Evolutionary conservation across 805 yeast species (phyloP).

Genomic region (Myxozyma kluyveri): DNA sequence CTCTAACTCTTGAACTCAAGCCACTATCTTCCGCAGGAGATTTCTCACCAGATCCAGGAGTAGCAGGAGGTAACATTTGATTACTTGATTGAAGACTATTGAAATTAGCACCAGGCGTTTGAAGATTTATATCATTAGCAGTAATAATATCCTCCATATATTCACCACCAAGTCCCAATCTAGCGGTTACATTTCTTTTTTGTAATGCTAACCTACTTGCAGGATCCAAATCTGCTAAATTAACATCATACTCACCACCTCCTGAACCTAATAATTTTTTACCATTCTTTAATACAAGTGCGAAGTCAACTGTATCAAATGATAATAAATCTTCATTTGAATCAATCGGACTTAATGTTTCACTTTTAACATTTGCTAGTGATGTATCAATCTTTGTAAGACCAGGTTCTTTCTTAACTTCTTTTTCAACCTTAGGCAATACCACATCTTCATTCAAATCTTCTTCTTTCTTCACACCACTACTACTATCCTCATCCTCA

Average conservation of each 20-base stretch:
- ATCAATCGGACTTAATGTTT: background rate
- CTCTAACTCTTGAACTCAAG: constrained; percentile 65
- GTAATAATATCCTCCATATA: constrained; percentile 38
- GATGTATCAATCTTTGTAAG: background rate
- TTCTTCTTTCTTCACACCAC: background rate
- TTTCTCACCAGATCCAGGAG: constrained; percentile 9
- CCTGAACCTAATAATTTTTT: constrained; percentile 62
- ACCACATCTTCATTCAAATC: constrained; percentile 29
- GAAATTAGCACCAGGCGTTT: constrained; percentile 15
- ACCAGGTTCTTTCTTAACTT: background rate
- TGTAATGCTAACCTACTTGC: constrained; percentile 52
- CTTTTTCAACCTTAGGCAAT: constrained; percentile 11
- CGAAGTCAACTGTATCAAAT: constrained; percentile 41
- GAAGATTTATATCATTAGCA: constrained; percentile 27
- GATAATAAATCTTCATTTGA: constrained; percentile 35
- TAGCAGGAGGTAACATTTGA: constrained; percentile 12
- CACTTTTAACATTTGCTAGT: background rate
- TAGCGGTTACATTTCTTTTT: constrained; percentile 44
- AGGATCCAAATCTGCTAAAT: constrained; percentile 41
- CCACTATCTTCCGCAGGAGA: constrained; percentile 42
- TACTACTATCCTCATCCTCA: constrained; percentile 36
- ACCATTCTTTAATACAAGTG: constrained; percentile 41
- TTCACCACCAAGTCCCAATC: constrained; percentile 47
- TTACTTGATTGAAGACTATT: constrained; percentile 3
- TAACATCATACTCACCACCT: constrained; percentile 48